Percentiles rank a stretch among this genome's conserved stretches.
Conservation (phyloP, 495 filamentous ascomycete species). For the Xylaria venustula region DNA sequence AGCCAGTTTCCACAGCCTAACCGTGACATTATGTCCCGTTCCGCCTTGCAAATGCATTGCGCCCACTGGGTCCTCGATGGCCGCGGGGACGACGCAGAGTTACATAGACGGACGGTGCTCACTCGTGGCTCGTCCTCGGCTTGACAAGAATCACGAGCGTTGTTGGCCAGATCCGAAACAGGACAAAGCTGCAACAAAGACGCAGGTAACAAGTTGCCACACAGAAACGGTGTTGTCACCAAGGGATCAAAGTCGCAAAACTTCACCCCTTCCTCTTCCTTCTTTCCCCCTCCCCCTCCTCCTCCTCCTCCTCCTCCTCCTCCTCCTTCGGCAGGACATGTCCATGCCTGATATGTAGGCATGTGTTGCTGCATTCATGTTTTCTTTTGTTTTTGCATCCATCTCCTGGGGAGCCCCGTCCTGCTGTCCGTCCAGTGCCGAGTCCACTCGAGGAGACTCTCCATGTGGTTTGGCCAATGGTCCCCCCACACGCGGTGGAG, state of each 20-base stretch:
- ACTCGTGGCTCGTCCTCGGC: not conserved
- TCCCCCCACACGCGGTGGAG: conserved; percentile 13
- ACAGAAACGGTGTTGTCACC: no score
- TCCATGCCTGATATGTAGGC: no score
- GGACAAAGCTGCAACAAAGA: not conserved
- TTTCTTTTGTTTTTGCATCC: conserved; percentile 7
- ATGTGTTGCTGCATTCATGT: not conserved
- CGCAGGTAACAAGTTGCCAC: no score
- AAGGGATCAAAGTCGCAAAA: no score
- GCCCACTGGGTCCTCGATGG: not conserved
- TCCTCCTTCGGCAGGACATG: no score
- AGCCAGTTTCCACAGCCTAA: not conserved
- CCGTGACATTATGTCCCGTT: not conserved
- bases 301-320: no score
- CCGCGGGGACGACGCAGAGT: not conserved
- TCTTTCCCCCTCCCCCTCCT: no score
- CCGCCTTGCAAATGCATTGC: not conserved
- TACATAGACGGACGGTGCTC: not conserved
- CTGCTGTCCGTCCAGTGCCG: not conserved
- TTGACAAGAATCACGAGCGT: not conserved
- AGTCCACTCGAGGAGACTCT: not conserved
- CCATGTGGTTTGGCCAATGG: conserved; percentile 4
- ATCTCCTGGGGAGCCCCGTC: not conserved
- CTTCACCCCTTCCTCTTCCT: no score
- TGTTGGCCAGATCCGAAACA: not conserved